Percentiles rank a stretch among this genome's conserved stretches.
Conservation (phyloP, 75 land plant species). For the Sequoiadendron giganteum region DNA sequence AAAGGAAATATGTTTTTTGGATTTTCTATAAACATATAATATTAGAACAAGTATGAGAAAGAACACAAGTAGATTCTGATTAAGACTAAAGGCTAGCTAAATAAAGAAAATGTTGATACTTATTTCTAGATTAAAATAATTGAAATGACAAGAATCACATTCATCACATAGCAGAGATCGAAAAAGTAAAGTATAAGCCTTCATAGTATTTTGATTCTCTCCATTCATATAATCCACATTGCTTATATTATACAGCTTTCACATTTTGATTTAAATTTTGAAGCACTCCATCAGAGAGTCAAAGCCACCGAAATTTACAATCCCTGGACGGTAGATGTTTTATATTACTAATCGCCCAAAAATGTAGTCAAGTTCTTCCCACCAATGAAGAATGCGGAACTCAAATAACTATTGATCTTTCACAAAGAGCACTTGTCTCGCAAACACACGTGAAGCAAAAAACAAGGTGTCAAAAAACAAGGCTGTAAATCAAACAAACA, state of each 20-base stretch:
- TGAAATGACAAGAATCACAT: neutral
- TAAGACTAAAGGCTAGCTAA: no score
- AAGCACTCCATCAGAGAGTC: neutral
- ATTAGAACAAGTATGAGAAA: neutral
- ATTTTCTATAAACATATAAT: no score
- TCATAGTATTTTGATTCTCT: neutral
- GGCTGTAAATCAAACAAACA: neutral
- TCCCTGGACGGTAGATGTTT: neutral
- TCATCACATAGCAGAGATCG: neutral
- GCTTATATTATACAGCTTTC: neutral
- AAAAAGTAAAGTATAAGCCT: neutral
- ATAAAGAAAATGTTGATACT: neutral
- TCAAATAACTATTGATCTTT: neutral
- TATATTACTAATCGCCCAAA: neutral
- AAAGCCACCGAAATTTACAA: neutral
- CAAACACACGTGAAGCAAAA: neutral
- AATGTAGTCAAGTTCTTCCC: neutral
- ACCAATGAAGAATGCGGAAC: neutral
- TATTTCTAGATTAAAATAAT: no score
- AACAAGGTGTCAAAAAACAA: neutral
- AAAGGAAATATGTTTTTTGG: neutral
- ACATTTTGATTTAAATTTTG: neutral
- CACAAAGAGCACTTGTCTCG: neutral
- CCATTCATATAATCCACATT: neutral
- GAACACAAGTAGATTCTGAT: neutral